phyloP scores from a whole-genome alignment of 1,139 yeast genomes.

The Geotrichum australiense region DNA sequence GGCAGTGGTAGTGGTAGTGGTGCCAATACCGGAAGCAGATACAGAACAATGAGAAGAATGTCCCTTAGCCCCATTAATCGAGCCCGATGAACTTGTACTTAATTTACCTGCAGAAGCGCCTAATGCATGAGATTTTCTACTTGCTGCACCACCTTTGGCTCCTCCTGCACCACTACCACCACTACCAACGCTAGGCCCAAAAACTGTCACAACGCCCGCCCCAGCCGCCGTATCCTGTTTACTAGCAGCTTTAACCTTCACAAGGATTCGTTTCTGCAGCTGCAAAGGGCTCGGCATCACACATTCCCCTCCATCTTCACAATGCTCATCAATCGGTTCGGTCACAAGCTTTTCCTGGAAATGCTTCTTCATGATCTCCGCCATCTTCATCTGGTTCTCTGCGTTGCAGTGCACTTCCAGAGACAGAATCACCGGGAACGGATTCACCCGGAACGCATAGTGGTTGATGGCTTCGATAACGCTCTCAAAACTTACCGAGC shows the following conservation, averaged over 20 bases:
- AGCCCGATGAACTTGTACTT: background rate
- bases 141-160: background rate
- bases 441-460: constrained; percentile 79
- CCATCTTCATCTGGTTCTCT: constrained; percentile 56
- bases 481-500: constrained; percentile 58
- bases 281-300: constrained; percentile 66
- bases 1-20: background rate
- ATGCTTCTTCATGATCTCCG: constrained; percentile 43
- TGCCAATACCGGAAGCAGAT: too few species aligned
- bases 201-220: constrained; percentile 27
- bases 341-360: constrained; percentile 56
- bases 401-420: constrained; percentile 73
- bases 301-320: constrained; percentile 12
- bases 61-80: constrained; percentile 1
- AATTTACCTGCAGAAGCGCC: background rate
- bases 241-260: constrained; percentile 57
- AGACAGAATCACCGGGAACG: constrained; percentile 81
- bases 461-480: constrained; percentile 69
- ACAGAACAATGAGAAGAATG: too few species aligned
- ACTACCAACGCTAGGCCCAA: background rate
- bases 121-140: too few species aligned
- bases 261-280: constrained; percentile 58
- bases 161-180: background rate
- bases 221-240: constrained; percentile 35
- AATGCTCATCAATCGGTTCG: constrained; percentile 34